These are phyloP conservation scores for Tagetes erecta DNA, from an alignment of 129 eudicot genomes.

Conservation along the genomic window DNA sequence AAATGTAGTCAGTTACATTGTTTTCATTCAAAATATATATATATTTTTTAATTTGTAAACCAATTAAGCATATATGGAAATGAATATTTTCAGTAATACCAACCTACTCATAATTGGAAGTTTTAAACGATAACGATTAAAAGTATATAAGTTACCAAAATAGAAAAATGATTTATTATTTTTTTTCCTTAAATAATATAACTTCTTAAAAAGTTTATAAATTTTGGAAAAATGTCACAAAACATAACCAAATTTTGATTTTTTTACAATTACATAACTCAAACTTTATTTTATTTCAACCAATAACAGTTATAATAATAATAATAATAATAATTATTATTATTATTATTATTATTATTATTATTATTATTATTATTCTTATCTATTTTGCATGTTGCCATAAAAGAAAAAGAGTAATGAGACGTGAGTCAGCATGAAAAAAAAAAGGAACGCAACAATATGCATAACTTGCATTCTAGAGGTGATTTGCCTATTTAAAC, in stretches of 20 bases:
- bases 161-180: not conserved
- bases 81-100: not conserved
- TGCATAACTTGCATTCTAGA: constrained; percentile 10
- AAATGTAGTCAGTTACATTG: not conserved
- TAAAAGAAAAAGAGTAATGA: constrained; percentile 9
- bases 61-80: not conserved
- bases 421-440: constrained; percentile 29
- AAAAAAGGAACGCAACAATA: constrained; percentile 41
- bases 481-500: constrained; percentile 53
- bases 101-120: not conserved
- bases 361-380: not conserved
- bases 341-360: not conserved
- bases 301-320: no score
- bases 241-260: no score
- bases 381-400: constrained; percentile 12
- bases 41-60: no score
- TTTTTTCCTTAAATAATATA: not conserved
- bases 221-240: not conserved
- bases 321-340: no score
- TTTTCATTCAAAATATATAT: not conserved
- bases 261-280: no score
- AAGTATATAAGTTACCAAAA: not conserved
- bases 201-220: not conserved
- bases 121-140: not conserved
- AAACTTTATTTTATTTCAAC: no score